These are phyloP conservation scores for Malassezia caprae DNA, from an alignment of 1,284 basidiomycete genomes.

Conservation along the genomic window DNA sequence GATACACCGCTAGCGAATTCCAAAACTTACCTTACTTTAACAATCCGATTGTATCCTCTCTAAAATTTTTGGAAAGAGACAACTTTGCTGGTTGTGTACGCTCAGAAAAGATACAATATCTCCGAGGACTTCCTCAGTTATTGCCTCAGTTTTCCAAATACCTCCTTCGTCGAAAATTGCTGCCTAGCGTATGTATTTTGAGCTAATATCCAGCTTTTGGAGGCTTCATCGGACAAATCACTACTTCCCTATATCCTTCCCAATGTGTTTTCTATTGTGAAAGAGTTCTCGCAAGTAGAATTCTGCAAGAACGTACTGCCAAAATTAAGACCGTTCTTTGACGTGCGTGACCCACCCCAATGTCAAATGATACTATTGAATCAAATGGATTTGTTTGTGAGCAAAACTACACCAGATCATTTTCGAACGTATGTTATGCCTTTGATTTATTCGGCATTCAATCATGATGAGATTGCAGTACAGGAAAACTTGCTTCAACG, in stretches of 20 bases:
- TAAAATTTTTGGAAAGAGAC: conserved; percentile 90
- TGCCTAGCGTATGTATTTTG: conserved; percentile 57
- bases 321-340: conserved; percentile 79
- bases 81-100: conserved; percentile 85
- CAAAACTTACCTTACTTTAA: conserved; percentile 83
- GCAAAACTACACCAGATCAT: conserved; percentile 72
- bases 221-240: conserved; percentile 48
- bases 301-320: conserved; percentile 75
- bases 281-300: conserved; percentile 73
- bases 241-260: conserved; percentile 78
- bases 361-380: conserved; percentile 60
- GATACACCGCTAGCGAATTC: conserved; percentile 68
- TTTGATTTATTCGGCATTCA: conserved; percentile 85
- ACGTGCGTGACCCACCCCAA: conserved; percentile 86
- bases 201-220: conserved; percentile 18
- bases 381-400: conserved; percentile 74
- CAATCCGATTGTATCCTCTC: conserved; percentile 81
- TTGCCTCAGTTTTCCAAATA: conserved; percentile 78
- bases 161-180: conserved; percentile 73
- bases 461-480: conserved; percentile 64
- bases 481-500: conserved; percentile 80
- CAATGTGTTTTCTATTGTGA: conserved; percentile 73
- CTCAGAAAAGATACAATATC: conserved; percentile 88
- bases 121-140: conserved; percentile 71
- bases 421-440: conserved; percentile 91